Evolutionary conservation across 176 grass and related monocot genomes (phyloP).

Genomic region (Eragrostis nindensis): DNA sequence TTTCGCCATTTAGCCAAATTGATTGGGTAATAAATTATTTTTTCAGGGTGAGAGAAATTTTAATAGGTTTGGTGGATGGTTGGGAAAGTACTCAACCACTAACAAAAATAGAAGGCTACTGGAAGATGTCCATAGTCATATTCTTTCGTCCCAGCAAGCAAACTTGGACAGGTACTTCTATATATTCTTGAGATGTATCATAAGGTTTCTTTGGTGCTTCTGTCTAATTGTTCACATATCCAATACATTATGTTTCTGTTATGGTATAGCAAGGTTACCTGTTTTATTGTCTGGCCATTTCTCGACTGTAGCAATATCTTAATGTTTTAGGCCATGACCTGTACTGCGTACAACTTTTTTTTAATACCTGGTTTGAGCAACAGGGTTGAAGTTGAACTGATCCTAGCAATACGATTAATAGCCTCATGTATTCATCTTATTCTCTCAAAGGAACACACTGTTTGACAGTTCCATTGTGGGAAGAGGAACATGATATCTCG

Average conservation of each 20-base stretch:
- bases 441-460: background rate
- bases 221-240: slow-evolving; percentile 2
- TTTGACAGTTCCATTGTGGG: slow-evolving; percentile 25
- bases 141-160: slow-evolving; percentile 91
- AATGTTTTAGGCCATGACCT: background rate
- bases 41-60: slow-evolving; percentile 93
- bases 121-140: slow-evolving; percentile 92
- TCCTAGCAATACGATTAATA: background rate
- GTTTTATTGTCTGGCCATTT: slow-evolving; percentile 15
- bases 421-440: slow-evolving; percentile 8
- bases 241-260: background rate
- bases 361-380: slow-evolving; percentile 9
- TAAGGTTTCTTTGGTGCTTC: background rate
- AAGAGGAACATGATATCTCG: background rate
- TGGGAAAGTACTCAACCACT: slow-evolving; percentile 92
- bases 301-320: background rate
- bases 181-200: slow-evolving; percentile 22
- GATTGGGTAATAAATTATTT: slow-evolving; percentile 39
- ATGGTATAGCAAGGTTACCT: background rate
- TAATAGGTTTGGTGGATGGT: slow-evolving; percentile 99
- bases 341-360: background rate
- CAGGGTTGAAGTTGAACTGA: background rate
- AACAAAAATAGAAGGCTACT: slow-evolving; percentile 94
- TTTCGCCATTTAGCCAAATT: slow-evolving; percentile 34
- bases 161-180: slow-evolving; percentile 75